These are phyloP conservation scores for Naganishia albida DNA, from an alignment of 1,284 basidiomycete genomes.

Conservation along the genomic window DNA sequence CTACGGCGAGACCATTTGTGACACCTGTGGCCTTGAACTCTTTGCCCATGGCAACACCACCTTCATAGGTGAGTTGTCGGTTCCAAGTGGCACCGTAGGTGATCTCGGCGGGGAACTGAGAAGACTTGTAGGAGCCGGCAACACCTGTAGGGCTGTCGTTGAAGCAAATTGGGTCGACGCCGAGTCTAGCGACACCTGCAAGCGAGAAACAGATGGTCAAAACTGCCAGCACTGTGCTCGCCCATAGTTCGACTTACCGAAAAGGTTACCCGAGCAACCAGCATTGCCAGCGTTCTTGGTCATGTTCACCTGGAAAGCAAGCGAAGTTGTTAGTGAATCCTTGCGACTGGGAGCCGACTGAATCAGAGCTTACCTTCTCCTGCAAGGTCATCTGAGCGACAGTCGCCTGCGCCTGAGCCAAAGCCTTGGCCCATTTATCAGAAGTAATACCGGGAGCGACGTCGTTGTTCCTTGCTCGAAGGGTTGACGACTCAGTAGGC, in stretches of 20 bases:
- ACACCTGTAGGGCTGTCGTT: constrained; percentile 30
- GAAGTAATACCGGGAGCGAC: constrained; percentile 7
- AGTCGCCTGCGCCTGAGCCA: constrained; percentile 27
- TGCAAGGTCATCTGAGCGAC: constrained; percentile 37
- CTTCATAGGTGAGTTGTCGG: constrained; percentile 52
- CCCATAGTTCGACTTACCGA: not conserved
- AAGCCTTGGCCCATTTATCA: constrained; percentile 26
- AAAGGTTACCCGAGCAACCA: constrained; percentile 16
- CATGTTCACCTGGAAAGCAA: constrained; percentile 9
- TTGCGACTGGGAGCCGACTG: not conserved
- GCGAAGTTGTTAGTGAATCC: not conserved
- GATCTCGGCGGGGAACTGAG: constrained; percentile 56
- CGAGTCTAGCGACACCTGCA: constrained; percentile 6
- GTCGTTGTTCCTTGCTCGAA: constrained; percentile 12
- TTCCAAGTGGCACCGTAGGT: constrained; percentile 57
- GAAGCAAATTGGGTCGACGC: constrained; percentile 17
- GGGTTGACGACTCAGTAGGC: constrained; percentile 7
- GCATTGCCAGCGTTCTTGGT: constrained; percentile 13
- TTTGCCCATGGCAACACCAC: constrained; percentile 54
- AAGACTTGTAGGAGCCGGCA: constrained; percentile 35
- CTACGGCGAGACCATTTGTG: constrained; percentile 49
- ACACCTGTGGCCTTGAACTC: constrained; percentile 56
- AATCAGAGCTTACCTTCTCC: constrained; percentile 36
- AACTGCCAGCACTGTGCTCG: not conserved
- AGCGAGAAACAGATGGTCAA: not conserved